phyloP scores from a whole-genome alignment of 176 grass and related monocot species.

The Oryza meridionalis region DNA sequence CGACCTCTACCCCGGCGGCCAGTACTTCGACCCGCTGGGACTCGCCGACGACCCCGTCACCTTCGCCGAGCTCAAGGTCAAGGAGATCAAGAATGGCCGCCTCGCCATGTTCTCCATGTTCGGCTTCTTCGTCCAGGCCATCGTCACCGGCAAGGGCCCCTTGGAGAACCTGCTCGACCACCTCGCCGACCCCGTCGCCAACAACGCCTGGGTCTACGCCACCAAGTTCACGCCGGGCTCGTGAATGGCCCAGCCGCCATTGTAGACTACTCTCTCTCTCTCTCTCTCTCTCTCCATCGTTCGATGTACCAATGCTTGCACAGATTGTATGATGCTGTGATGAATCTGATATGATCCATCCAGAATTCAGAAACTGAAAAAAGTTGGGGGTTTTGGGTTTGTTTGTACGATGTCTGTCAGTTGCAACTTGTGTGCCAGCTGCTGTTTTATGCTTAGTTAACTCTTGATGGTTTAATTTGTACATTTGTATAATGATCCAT shows the following conservation, averaged over 20 bases:
- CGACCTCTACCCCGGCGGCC: conserved; percentile 90
- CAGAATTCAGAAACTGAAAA: conserved; percentile 30
- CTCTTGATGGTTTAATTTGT: background rate
- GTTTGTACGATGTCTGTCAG: background rate
- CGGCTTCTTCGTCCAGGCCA: conserved; percentile 91
- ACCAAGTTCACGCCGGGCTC: conserved; percentile 89
- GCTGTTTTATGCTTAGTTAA: background rate
- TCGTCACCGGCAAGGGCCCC: conserved; percentile 89
- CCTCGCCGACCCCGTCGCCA: conserved; percentile 82
- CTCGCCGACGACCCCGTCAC: conserved; percentile 83
- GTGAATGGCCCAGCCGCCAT: conserved; percentile 38
- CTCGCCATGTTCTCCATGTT: conserved; percentile 99
- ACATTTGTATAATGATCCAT: background rate
- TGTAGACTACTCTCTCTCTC: conserved; percentile 44
- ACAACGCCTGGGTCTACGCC: conserved; percentile 96
- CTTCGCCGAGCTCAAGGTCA: conserved; percentile 93
- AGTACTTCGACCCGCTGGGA: conserved; percentile 89
- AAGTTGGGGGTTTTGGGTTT: conserved; percentile 6
- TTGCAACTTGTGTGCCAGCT: background rate
- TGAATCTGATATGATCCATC: background rate
- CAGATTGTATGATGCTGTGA: background rate
- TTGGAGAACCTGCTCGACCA: conserved; percentile 97
- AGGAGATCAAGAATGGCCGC: conserved; percentile 95
- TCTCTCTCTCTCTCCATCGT: background rate
- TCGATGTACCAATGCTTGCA: conserved; percentile 15